Percentiles rank a stretch among this genome's conserved stretches.
Conservation (phyloP, 306 rosid genomes). For the Rubus parviflorus region DNA sequence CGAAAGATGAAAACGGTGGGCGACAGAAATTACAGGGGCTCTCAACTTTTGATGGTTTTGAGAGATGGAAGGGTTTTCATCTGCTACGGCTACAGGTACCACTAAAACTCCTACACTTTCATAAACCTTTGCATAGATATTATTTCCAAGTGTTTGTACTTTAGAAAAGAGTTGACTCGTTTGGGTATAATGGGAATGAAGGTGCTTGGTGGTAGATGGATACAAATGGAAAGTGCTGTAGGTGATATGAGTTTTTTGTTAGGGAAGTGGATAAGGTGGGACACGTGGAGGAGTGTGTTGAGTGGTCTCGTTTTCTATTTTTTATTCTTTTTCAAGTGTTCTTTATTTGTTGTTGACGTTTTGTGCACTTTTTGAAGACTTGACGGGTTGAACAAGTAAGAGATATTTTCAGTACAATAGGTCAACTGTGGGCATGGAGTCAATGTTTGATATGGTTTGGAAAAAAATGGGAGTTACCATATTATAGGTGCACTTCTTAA, state of each 20-base stretch:
- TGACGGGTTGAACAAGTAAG: too few species aligned
- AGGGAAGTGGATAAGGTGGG: slow-evolving; percentile 34
- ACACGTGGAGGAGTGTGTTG: slow-evolving; percentile 21
- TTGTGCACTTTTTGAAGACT: slow-evolving; percentile 9
- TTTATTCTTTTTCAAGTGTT: not conserved
- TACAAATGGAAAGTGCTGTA: not conserved
- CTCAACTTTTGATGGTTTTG: slow-evolving; percentile 6
- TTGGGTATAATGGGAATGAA: not conserved
- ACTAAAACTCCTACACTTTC: too few species aligned
- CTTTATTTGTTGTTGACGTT: not conserved
- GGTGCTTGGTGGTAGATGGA: not conserved
- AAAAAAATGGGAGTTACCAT: too few species aligned
- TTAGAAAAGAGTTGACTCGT: not conserved
- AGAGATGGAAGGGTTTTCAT: not conserved
- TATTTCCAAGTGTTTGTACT: not conserved
- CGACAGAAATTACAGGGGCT: not conserved
- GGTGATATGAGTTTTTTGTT: not conserved
- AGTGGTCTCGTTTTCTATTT: not conserved
- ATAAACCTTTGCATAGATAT: too few species aligned
- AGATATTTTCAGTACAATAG: too few species aligned
- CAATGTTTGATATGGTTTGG: too few species aligned
- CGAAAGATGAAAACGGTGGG: not conserved
- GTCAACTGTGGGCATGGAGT: too few species aligned
- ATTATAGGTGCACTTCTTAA: too few species aligned
- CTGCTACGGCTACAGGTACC: not conserved